Evolutionary conservation across 352 stramenopile genomes (phyloP).

Genomic region (Achlya hypogyna): DNA sequence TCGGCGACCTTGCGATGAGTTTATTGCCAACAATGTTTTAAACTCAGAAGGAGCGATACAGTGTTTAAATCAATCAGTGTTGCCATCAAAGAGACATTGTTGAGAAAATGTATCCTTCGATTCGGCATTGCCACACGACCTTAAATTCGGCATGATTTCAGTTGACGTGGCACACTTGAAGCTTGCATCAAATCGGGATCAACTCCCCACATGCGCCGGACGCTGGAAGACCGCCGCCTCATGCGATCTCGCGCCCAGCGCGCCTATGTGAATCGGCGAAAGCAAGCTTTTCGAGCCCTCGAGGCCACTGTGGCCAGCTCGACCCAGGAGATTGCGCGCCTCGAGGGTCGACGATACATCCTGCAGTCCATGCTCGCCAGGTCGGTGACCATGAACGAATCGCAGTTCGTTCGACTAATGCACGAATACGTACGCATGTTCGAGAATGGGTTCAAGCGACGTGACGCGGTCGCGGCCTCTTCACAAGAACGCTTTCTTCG

Average conservation of each 20-base stretch:
- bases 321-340: neutral
- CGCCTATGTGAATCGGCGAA: neutral
- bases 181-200: neutral
- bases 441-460: neutral
- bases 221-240: neutral
- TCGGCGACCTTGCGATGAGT: neutral
- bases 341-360: neutral
- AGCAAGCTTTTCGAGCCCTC: neutral
- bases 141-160: neutral
- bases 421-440: slow-evolving; percentile 30
- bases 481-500: slow-evolving; percentile 3
- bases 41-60: neutral
- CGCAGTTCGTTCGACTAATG: slow-evolving; percentile 31
- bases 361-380: neutral
- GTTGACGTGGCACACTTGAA: too few relatives aligned
- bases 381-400: slow-evolving; percentile 22
- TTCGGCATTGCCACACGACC: neutral
- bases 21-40: neutral
- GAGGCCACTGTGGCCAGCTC: neutral
- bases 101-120: neutral
- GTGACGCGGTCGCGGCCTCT: neutral
- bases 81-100: too few relatives aligned
- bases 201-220: neutral
- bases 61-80: neutral
- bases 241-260: neutral